Evolutionary conservation across 2,329 filamentous ascomycete genomes (phyloP).

Genomic region (Aspergillus tamarii): DNA sequence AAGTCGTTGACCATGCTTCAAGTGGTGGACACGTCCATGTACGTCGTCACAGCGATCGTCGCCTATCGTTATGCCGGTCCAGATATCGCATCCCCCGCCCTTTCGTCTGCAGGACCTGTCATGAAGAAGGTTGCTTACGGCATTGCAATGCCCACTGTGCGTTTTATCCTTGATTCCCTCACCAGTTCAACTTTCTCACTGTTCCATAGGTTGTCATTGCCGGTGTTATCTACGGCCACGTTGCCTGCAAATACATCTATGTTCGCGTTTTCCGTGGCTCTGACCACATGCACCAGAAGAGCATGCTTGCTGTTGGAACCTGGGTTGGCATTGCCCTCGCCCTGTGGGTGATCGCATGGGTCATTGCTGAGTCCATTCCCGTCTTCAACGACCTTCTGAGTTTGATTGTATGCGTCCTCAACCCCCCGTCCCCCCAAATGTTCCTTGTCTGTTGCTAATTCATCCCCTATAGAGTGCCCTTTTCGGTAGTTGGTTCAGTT

Average conservation of each 20-base stretch:
- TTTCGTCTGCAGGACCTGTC: slow-evolving; percentile 60
- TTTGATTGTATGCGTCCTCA: slow-evolving; percentile 50
- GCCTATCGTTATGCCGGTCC: slow-evolving; percentile 69
- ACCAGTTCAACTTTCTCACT: not conserved
- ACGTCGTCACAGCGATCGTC: slow-evolving; percentile 66
- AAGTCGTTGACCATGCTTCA: slow-evolving; percentile 68
- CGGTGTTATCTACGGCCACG: slow-evolving; percentile 69
- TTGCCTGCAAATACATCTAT: slow-evolving; percentile 68
- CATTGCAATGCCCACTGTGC: slow-evolving; percentile 65
- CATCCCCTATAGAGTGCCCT: slow-evolving; percentile 49
- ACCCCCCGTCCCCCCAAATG: not conserved
- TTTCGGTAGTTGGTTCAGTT: slow-evolving; percentile 70
- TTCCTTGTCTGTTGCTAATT: slow-evolving; percentile 11
- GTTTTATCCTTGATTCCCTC: not conserved
- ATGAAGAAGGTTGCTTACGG: slow-evolving; percentile 69
- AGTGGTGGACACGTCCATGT: slow-evolving; percentile 62
- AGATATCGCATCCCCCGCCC: slow-evolving; percentile 65
- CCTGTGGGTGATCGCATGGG: slow-evolving; percentile 64
- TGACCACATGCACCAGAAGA: slow-evolving; percentile 55
- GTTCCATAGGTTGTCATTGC: slow-evolving; percentile 63
- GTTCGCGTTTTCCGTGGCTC: slow-evolving; percentile 64
- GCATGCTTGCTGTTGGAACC: slow-evolving; percentile 52
- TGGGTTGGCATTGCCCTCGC: slow-evolving; percentile 62
- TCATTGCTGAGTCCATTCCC: slow-evolving; percentile 71
- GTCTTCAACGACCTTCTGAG: slow-evolving; percentile 69